Percentiles rank a stretch among this genome's conserved stretches.
phyloP scores from a whole-genome alignment of 169 alveolate genomes.

The Plasmodium yoelii region DNA sequence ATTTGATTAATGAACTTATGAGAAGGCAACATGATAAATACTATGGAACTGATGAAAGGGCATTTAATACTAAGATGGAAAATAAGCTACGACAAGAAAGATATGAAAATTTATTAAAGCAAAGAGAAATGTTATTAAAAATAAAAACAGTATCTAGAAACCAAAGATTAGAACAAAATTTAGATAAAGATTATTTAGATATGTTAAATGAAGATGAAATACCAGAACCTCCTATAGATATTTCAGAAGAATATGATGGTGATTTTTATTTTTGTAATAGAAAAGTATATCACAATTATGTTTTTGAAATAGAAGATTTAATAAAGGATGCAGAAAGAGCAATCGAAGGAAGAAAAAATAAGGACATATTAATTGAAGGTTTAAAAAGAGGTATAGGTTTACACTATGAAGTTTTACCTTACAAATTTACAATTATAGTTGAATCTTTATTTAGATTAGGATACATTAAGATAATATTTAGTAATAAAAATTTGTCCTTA shows the following conservation, averaged over 20 bases:
- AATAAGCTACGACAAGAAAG: conserved; percentile 87
- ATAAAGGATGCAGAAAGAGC: conserved; percentile 82
- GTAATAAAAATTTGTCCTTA: conserved; percentile 91
- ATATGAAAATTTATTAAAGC: conserved; percentile 85
- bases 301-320: conserved; percentile 84
- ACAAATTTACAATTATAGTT: conserved; percentile 84
- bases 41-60: conserved; percentile 89
- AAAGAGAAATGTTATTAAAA: conserved; percentile 86
- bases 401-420: conserved; percentile 91
- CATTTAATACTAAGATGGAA: conserved; percentile 84
- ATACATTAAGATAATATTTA: conserved; percentile 87
- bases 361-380: conserved; percentile 85
- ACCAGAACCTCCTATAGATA: conserved; percentile 89
- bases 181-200: conserved; percentile 83
- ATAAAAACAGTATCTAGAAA: conserved; percentile 86
- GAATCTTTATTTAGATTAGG: conserved; percentile 91
- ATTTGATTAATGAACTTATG: conserved; percentile 82
- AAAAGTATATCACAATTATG: conserved; percentile 80
- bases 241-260: conserved; percentile 91
- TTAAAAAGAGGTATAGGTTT: conserved; percentile 93
- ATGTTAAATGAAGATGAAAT: conserved; percentile 83
- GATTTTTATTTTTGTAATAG: conserved; percentile 89
- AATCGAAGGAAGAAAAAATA: conserved; percentile 81
- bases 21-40: conserved; percentile 90
- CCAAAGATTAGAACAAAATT: conserved; percentile 90